Evolutionary conservation across 352 stramenopile genomes (phyloP).

Genomic region (Phytopythium ostracodes): DNA sequence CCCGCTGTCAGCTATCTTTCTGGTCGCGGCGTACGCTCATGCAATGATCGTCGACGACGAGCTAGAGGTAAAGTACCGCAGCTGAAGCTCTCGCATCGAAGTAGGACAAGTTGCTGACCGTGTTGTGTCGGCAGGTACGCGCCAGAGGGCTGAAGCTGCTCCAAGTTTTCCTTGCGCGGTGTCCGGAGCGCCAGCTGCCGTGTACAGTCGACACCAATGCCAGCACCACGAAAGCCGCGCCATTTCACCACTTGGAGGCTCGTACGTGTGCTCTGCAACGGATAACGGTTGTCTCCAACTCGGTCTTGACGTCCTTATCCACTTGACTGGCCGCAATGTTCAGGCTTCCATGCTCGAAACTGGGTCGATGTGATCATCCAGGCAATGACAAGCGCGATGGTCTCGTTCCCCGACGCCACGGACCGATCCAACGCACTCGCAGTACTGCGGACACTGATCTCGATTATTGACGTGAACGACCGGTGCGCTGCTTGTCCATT

Average conservation of each 20-base stretch:
- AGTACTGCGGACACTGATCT: constrained; percentile 35
- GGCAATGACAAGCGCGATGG: constrained; percentile 65
- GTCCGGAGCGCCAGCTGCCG: constrained; percentile 5
- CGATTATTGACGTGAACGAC: constrained; percentile 25
- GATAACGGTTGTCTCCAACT: not conserved
- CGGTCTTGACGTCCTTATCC: not conserved
- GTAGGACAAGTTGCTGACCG: not conserved
- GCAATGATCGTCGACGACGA: constrained; percentile 35
- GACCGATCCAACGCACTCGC: constrained; percentile 35
- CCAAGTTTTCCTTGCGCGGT: constrained; percentile 9
- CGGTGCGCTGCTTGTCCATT: constrained; percentile 19
- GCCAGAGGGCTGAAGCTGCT: constrained; percentile 28
- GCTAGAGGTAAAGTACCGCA: constrained; percentile 17
- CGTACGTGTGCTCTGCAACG: not conserved
- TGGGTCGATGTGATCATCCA: constrained; percentile 60
- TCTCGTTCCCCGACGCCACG: constrained; percentile 42
- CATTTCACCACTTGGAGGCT: not conserved
- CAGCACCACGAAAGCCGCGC: not conserved
- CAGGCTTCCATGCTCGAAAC: constrained; percentile 37
- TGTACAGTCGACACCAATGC: not conserved
- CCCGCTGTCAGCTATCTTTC: constrained; percentile 44
- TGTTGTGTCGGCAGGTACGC: constrained; percentile 19
- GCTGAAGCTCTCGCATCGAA: no score
- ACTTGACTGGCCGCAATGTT: not conserved
- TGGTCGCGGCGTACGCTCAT: constrained; percentile 32